These are phyloP conservation scores for Pseudogymnoascus verrucosus DNA, from an alignment of 2,329 filamentous ascomycete genomes.

Conservation along the genomic window DNA sequence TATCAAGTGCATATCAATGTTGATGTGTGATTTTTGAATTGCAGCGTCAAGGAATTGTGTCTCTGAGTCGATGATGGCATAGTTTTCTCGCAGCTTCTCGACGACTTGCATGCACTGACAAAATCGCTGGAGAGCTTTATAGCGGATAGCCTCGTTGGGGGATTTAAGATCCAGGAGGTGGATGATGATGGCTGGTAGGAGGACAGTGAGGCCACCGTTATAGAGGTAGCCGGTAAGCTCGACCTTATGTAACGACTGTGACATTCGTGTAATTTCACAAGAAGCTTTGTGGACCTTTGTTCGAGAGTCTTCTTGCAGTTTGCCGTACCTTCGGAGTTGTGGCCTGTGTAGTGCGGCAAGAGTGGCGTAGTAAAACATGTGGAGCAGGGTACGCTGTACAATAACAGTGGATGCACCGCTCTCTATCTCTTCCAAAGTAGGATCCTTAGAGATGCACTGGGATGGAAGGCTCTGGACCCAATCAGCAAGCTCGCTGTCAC, in stretches of 20 bases:
- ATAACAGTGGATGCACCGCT: constrained; percentile 48
- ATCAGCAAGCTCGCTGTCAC: constrained; percentile 66
- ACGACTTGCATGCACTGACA: constrained; percentile 86
- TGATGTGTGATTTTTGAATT: constrained; percentile 71
- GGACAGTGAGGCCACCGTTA: constrained; percentile 78
- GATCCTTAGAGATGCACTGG: constrained; percentile 59
- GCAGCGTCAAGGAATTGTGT: constrained; percentile 83
- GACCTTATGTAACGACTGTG: constrained; percentile 62
- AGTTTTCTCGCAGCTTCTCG: constrained; percentile 75
- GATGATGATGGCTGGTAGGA: constrained; percentile 83
- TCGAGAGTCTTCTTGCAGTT: constrained; percentile 64
- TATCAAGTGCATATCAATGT: background rate
- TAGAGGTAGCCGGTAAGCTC: constrained; percentile 73
- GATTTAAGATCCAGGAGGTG: constrained; percentile 85
- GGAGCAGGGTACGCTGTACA: constrained; percentile 71
- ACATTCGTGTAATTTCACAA: constrained; percentile 74
- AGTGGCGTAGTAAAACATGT: constrained; percentile 87
- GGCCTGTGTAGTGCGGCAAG: constrained; percentile 74
- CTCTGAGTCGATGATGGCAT: constrained; percentile 81
- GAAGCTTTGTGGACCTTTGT: constrained; percentile 74
- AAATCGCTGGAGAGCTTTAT: constrained; percentile 68
- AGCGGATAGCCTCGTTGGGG: constrained; percentile 60
- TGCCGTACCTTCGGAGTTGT: constrained; percentile 37
- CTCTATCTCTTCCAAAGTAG: constrained; percentile 48
- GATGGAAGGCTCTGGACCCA: constrained; percentile 67